These are phyloP conservation scores for Colletotrichum coccodes DNA, from an alignment of 2,329 filamentous ascomycete species.

Conservation along the genomic window DNA sequence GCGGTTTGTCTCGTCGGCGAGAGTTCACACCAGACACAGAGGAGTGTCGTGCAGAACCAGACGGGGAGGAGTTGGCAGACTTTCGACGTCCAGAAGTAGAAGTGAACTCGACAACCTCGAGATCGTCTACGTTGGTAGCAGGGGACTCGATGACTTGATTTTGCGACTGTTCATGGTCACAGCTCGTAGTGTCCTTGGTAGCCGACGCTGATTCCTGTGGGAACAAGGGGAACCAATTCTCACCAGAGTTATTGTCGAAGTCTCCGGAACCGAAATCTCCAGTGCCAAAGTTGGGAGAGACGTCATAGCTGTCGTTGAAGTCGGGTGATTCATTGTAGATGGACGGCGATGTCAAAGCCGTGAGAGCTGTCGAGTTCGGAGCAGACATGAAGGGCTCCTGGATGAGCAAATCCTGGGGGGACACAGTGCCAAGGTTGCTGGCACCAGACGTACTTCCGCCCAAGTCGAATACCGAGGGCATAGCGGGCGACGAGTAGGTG, in stretches of 20 bases:
- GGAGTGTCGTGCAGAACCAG: slow-evolving; percentile 68
- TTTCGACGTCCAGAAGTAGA: slow-evolving; percentile 57
- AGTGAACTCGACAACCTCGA: slow-evolving; percentile 53
- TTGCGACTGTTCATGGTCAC: slow-evolving; percentile 16
- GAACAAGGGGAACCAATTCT: slow-evolving; percentile 80
- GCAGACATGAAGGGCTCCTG: slow-evolving; percentile 77
- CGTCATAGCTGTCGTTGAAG: slow-evolving; percentile 75
- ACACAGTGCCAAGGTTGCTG: slow-evolving; percentile 77
- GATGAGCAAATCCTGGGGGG: slow-evolving; percentile 82
- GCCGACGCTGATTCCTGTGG: slow-evolving; percentile 54
- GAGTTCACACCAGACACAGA: slow-evolving; percentile 76
- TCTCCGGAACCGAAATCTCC: slow-evolving; percentile 67
- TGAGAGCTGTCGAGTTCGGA: slow-evolving; percentile 84
- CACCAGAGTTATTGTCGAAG: slow-evolving; percentile 60
- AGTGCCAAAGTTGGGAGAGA: slow-evolving; percentile 79
- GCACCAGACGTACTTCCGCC: slow-evolving; percentile 59
- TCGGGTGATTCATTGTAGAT: slow-evolving; percentile 81
- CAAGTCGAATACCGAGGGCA: slow-evolving; percentile 62
- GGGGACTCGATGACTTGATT: slow-evolving; percentile 50
- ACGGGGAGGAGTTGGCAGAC: slow-evolving; percentile 54
- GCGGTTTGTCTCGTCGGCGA: slow-evolving; percentile 82
- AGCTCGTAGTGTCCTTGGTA: slow-evolving; percentile 35
- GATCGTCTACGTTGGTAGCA: slow-evolving; percentile 56
- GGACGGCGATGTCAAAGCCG: slow-evolving; percentile 87
- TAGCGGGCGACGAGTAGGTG: slow-evolving; percentile 64